Conservation (phyloP, 805 yeast species). For the Maudiozyma serrabonitensis region DNA sequence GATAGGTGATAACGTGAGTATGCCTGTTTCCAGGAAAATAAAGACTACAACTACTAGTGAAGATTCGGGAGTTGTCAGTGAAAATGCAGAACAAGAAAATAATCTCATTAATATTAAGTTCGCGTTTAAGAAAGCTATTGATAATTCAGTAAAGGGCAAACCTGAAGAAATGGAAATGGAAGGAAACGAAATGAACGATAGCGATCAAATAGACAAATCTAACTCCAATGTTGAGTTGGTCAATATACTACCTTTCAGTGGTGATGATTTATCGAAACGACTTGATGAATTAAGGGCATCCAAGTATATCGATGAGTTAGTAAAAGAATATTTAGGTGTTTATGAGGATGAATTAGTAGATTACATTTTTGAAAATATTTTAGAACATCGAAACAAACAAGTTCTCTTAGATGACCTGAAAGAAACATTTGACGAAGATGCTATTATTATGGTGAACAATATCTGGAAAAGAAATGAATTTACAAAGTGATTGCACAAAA, state of each 20-base stretch:
- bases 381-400: constrained; percentile 15
- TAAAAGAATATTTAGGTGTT: constrained; percentile 26
- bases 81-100: constrained; percentile 2
- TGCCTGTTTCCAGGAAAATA: not conserved
- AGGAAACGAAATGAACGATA: not conserved
- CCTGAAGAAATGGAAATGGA: not conserved
- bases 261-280: constrained; percentile 10
- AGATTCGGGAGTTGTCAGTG: not conserved
- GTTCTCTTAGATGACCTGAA: constrained; percentile 19
- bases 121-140: constrained; percentile 17
- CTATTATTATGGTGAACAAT: constrained; percentile 18
- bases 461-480: constrained; percentile 19
- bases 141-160: constrained; percentile 8
- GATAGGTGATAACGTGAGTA: constrained; percentile 1
- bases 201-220: not conserved
- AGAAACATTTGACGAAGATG: constrained; percentile 29
- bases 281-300: constrained; percentile 12
- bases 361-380: constrained; percentile 24
- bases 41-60: not conserved
- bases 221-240: not conserved
- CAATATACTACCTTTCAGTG: constrained; percentile 8
- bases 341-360: constrained; percentile 27
- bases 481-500: not conserved
- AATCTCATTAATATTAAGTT: constrained; percentile 17
- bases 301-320: constrained; percentile 21